Evolutionary conservation across 192 early-diverging fungal species (phyloP).

Genomic region (Linnemannia zychae): DNA sequence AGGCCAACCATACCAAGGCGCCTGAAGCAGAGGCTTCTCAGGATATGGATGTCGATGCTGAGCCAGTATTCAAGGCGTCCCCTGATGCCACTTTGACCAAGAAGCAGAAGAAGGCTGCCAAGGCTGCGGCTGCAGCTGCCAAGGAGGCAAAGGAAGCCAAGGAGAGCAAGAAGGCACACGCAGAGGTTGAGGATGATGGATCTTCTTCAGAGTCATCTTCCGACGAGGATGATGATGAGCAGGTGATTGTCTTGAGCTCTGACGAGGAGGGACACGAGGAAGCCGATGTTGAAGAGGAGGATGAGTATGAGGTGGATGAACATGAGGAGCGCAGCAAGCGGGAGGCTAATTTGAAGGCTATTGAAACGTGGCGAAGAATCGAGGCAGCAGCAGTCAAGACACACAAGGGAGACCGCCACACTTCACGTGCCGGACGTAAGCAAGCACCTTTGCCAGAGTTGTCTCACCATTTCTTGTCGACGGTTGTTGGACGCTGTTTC

Average conservation of each 20-base stretch:
- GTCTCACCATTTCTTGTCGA: slow-evolving; percentile 56
- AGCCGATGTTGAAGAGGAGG: slow-evolving; percentile 29
- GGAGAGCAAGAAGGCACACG: slow-evolving; percentile 9
- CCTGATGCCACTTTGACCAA: neutral
- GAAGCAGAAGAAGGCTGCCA: slow-evolving; percentile 11
- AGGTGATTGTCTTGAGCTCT: slow-evolving; percentile 39
- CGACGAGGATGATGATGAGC: slow-evolving; percentile 45
- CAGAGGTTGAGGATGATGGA: slow-evolving; percentile 17
- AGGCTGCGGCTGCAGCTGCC: neutral
- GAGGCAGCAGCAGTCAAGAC: slow-evolving; percentile 39
- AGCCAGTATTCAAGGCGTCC: neutral
- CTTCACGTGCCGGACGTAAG: slow-evolving; percentile 28
- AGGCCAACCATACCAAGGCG: neutral
- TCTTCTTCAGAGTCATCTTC: slow-evolving; percentile 50
- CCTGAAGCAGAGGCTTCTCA: neutral
- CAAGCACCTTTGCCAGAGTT: slow-evolving; percentile 42
- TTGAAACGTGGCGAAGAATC: slow-evolving; percentile 25
- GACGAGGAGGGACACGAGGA: slow-evolving; percentile 38
- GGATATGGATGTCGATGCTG: slow-evolving; percentile 38
- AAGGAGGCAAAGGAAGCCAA: slow-evolving; percentile 16
- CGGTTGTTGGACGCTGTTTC: slow-evolving; percentile 56
- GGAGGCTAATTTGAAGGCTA: slow-evolving; percentile 23
- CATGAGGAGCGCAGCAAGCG: slow-evolving; percentile 22
- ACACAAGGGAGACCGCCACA: slow-evolving; percentile 26
- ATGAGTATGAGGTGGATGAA: slow-evolving; percentile 28